These are phyloP conservation scores for Diaporthe batatas DNA, from an alignment of 2,329 filamentous ascomycete species.

Conservation along the genomic window DNA sequence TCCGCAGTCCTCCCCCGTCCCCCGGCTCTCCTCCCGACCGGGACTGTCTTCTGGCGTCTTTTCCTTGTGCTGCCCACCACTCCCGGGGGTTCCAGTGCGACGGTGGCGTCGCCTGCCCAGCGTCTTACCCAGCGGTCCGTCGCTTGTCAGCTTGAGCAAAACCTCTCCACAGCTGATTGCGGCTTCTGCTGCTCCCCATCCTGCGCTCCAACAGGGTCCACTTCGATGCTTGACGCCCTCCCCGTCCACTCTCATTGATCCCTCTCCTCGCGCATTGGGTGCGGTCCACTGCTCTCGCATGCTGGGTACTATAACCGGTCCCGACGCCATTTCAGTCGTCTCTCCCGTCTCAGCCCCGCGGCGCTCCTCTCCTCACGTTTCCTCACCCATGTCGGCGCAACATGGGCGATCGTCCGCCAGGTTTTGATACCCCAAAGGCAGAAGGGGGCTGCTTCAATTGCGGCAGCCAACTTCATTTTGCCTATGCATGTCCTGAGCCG, in stretches of 20 bases:
- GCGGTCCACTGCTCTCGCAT: background rate
- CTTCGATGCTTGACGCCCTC: conserved; percentile 16
- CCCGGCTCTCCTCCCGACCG: conserved; percentile 12
- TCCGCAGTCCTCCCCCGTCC: conserved; percentile 6
- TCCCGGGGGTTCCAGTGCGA: background rate
- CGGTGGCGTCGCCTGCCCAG: background rate
- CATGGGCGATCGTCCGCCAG: conserved; percentile 48
- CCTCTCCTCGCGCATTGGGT: background rate
- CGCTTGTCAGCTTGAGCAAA: conserved; percentile 19
- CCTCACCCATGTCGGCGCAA: conserved; percentile 41
- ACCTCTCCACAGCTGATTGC: conserved; percentile 12
- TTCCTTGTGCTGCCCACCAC: background rate
- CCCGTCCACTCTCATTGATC: conserved; percentile 10
- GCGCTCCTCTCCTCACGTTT: conserved; percentile 1
- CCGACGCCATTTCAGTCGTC: background rate
- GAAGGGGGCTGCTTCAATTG: conserved; percentile 67
- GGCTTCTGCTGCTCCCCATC: background rate
- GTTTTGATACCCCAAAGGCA: conserved; percentile 46
- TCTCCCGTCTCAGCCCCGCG: background rate
- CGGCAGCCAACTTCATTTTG: conserved; percentile 64
- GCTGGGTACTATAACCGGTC: background rate
- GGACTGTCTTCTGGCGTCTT: background rate
- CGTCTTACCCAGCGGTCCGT: conserved; percentile 1
- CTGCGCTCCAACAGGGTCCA: background rate
- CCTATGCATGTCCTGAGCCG: conserved; percentile 66